phyloP scores from a whole-genome alignment of 257 asterid genomes.

The Ophiorrhiza pumila region DNA sequence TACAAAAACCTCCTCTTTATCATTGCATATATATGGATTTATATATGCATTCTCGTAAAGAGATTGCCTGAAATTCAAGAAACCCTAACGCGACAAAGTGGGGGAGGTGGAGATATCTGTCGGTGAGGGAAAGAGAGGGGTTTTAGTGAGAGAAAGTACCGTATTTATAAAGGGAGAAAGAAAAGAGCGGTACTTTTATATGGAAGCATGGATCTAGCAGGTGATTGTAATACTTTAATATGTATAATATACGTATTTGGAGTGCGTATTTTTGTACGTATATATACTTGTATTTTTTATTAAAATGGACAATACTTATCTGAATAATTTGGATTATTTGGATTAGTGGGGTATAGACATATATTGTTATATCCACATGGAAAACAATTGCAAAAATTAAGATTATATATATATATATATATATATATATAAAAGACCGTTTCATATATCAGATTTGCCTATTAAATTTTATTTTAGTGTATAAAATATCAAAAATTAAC shows the following conservation, averaged over 20 bases:
- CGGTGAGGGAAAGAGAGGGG: conserved; percentile 46
- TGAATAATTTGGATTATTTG: no score
- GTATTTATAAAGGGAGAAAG: conserved; percentile 10
- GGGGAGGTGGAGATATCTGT: conserved; percentile 41
- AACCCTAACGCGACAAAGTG: conserved; percentile 35
- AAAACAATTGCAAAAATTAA: no score
- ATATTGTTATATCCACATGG: conserved; percentile 13
- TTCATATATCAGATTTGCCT: no score
- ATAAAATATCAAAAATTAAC: no score
- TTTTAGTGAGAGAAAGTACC: conserved; percentile 15
- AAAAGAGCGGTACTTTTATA: conserved; percentile 3
- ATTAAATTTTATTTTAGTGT: no score
- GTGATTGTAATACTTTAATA: no score
- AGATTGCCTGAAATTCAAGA: conserved; percentile 41
- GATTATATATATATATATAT: no score
- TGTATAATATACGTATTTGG: background rate
- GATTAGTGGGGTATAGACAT: background rate
- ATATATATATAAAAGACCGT: no score
- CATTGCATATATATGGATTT: conserved; percentile 4
- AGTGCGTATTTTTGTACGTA: no score
- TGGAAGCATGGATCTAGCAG: background rate
- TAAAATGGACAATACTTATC: no score
- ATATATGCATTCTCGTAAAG: conserved; percentile 9
- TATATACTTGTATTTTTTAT: no score
- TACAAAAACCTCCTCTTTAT: background rate